Evolutionary conservation across 305 asterid genomes (phyloP).

Genomic region (Plantago coronopus): DNA sequence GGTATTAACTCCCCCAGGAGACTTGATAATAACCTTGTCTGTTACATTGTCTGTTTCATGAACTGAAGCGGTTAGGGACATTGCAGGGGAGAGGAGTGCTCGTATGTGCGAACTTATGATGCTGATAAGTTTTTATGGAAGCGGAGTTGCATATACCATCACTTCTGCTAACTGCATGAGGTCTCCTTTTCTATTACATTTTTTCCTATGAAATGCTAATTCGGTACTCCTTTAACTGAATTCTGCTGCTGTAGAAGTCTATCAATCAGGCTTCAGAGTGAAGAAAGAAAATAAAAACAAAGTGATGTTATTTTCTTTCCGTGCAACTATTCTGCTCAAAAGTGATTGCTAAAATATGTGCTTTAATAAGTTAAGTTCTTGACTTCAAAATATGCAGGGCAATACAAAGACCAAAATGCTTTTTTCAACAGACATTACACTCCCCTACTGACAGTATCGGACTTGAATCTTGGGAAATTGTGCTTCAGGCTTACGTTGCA

Average conservation of each 20-base stretch:
- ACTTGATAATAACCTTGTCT: no score
- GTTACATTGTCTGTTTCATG: no score
- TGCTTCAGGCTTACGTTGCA: conserved; percentile 46
- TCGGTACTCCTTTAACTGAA: neutral
- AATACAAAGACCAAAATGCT: conserved; percentile 47
- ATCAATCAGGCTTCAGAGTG: no score
- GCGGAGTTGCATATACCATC: conserved; percentile 42
- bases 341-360: neutral
- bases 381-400: conserved; percentile 35
- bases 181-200: conserved; percentile 19
- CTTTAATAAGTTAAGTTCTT: neutral
- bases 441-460: conserved; percentile 37
- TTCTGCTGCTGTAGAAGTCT: neutral
- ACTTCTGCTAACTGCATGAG: conserved; percentile 48
- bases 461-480: conserved; percentile 46
- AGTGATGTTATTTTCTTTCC: no score
- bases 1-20: no score
- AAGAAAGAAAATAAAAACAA: no score
- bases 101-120: conserved; percentile 41
- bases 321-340: no score
- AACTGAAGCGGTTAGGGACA: neutral
- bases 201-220: neutral
- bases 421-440: conserved; percentile 25
- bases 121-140: conserved; percentile 36
- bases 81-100: conserved; percentile 38